Evolutionary conservation across 176 grass and related monocot species (phyloP).

Genomic region (Raddia distichophylla): DNA sequence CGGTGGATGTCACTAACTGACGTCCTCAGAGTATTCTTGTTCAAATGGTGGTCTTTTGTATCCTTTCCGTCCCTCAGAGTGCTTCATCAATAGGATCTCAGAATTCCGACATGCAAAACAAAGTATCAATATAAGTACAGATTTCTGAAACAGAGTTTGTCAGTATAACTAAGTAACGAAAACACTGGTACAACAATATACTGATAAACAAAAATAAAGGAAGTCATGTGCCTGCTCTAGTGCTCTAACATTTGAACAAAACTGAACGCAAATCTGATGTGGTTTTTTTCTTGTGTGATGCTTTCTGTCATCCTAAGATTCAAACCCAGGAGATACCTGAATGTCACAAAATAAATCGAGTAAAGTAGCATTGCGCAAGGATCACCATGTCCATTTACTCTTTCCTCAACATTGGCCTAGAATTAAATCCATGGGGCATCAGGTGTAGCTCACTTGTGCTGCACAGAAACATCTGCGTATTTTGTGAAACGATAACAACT

Average conservation of each 20-base stretch:
- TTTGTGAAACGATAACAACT: not conserved
- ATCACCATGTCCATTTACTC: not conserved
- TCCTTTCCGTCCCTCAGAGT: too few relatives aligned
- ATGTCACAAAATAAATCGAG: constrained; percentile 2
- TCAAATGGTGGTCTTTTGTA: constrained; percentile 56
- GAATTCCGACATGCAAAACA: not conserved
- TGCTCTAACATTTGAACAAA: not conserved
- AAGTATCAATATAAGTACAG: not conserved
- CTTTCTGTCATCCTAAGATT: constrained; percentile 43
- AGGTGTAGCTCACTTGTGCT: not conserved
- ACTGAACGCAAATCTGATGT: constrained; percentile 39
- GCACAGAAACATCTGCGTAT: not conserved
- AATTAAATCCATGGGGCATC: not conserved
- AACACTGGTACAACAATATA: not conserved
- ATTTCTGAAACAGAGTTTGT: not conserved
- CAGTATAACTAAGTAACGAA: not conserved
- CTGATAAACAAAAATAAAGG: not conserved
- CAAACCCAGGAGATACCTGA: constrained; percentile 25
- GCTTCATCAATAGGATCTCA: too few relatives aligned
- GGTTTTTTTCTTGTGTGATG: constrained; percentile 39
- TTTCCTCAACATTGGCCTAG: not conserved
- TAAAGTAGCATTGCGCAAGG: not conserved
- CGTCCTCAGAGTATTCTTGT: constrained; percentile 57
- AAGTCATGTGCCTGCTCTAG: not conserved
- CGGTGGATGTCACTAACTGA: constrained; percentile 13